Conservation (phyloP, 78 protist species). For the Dictyostelium citrinum region DNA sequence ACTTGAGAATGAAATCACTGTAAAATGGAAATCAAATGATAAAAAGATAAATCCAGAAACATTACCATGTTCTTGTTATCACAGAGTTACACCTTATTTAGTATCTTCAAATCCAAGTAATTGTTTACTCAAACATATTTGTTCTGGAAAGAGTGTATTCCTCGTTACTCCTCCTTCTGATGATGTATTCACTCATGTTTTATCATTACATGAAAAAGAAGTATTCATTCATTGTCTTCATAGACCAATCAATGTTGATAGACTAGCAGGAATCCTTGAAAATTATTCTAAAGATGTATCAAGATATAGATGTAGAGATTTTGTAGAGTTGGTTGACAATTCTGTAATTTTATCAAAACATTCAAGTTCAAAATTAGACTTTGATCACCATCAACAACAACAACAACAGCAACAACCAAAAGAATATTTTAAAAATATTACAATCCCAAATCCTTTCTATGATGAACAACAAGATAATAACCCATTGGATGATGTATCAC, state of each 20-base stretch:
- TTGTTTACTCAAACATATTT: conserved; percentile 42
- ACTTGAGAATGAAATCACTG: background rate
- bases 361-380: background rate
- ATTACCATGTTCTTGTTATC: conserved; percentile 12
- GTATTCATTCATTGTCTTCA: conserved; percentile 53
- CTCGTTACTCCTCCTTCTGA: background rate
- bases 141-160: conserved; percentile 46
- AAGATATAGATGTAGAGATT: conserved; percentile 17
- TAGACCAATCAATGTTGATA: conserved; percentile 22
- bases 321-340: conserved; percentile 1
- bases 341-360: conserved; percentile 1
- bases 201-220: conserved; percentile 14
- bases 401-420: background rate
- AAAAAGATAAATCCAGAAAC: conserved; percentile 9
- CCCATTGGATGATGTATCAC: background rate
- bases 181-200: conserved; percentile 29
- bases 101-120: conserved; percentile 29
- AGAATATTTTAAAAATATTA: background rate
- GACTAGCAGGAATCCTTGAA: conserved; percentile 3
- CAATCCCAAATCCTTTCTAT: conserved; percentile 35
- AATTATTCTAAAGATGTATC: conserved; percentile 15
- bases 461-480: background rate
- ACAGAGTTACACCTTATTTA: conserved; percentile 21
- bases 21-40: conserved; percentile 38
- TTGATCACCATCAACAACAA: background rate